Base-by-base conservation (phyloP, 176 grass and related monocot species). In the Aegilops tauschii region DNA sequence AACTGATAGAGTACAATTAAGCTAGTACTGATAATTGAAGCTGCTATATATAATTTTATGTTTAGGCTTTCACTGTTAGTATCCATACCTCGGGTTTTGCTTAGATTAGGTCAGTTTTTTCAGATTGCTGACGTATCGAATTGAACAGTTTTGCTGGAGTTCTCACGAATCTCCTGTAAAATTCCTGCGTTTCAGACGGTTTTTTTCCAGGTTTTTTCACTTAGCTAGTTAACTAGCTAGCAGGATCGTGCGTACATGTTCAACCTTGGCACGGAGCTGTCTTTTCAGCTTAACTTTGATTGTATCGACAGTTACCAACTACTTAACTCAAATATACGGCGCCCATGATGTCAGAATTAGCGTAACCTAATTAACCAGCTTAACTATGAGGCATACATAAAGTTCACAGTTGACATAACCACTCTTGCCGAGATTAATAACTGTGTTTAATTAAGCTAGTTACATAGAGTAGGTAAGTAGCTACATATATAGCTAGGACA, bases 161-260 rank as follows among this genome's bases (percentile, higher is more conserved):
- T 28, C 39, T 25, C 16, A 28, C 39, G 3, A 14, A 47, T 27
- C 6, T 75, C 23, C 42, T 7, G 25, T 29, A 75, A 45, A 29
- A 49, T 75, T 8, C 13, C 25, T 29, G 21, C 6, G 3, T 29
- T 30, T 50, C 25, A 18, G 72, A 49, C 12, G 3, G 5, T 5
- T 18, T 68, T 61, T 37, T 45, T 75, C n/a, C 11, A 12, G 3
- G 23, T 74, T 17, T 71, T 39, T 40, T 71, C 23, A 72, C 69
- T 23, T 73, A 25, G 68, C 68, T 71, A n/a, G 35, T 50, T 50
- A 50, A 50, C 35, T 40, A 47, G 18, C 34, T 39, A 70, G n/a
- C 39, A 74, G 44, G n/a, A 82, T 54, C 80, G 58, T 82, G 45
- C 13, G 44, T 13, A 12, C 20, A 70, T 82, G 80, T 21, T 82